These are phyloP conservation scores for Pinus tabuliformis DNA, from an alignment of 75 land plant species.

Conservation along the genomic window DNA sequence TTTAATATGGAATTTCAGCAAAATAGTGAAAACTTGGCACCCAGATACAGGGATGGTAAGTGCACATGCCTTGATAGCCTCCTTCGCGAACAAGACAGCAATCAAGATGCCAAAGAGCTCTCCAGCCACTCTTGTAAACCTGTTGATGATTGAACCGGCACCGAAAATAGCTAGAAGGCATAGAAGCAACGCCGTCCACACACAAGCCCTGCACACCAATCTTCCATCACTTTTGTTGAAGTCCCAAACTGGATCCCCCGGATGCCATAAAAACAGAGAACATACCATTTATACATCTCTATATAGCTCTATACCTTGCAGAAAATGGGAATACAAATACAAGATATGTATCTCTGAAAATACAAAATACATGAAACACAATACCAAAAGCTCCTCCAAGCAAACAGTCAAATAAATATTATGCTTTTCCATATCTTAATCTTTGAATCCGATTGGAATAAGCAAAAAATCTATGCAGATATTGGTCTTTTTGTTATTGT, in stretches of 20 bases:
- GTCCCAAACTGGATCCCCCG: too few relatives aligned
- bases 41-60: not conserved
- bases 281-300: too few relatives aligned
- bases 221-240: not conserved
- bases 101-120: conserved; percentile 88
- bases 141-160: conserved; percentile 81
- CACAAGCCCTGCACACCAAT: conserved; percentile 66
- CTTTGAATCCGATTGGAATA: not conserved
- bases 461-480: not conserved
- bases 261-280: too few relatives aligned
- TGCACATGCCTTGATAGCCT: conserved; percentile 65
- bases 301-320: too few relatives aligned
- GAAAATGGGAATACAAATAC: too few relatives aligned
- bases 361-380: not conserved
- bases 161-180: conserved; percentile 64
- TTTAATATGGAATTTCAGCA: not conserved
- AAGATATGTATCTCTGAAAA: too few relatives aligned
- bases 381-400: not conserved
- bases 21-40: not conserved
- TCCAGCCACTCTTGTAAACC: conserved; percentile 89
- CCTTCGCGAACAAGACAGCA: conserved; percentile 84
- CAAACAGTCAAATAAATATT: not conserved
- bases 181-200: conserved; percentile 79
- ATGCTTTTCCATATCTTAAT: not conserved
- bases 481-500: not conserved